phyloP scores from a whole-genome alignment of 2,329 filamentous ascomycete genomes.

The Rugonectria rugulosa region DNA sequence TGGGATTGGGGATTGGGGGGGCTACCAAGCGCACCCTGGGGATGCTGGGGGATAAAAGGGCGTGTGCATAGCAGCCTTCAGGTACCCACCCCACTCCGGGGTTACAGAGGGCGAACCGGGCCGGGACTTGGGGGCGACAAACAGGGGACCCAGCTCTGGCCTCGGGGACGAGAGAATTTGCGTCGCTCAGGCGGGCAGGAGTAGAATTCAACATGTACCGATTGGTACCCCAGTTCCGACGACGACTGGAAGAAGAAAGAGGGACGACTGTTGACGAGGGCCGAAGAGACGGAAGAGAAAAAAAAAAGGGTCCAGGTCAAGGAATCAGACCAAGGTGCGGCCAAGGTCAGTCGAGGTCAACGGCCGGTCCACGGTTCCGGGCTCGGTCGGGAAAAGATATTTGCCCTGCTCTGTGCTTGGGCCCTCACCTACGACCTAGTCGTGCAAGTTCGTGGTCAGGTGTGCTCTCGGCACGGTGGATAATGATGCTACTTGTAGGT shows the following conservation, averaged over 20 bases:
- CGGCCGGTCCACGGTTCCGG: constrained; percentile 30
- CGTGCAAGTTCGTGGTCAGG: constrained; percentile 13
- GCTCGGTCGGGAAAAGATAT: constrained; percentile 24
- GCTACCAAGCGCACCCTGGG: too few species aligned
- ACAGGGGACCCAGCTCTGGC: background rate
- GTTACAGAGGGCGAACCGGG: constrained; percentile 16
- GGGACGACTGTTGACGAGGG: too few species aligned
- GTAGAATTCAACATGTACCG: too few species aligned
- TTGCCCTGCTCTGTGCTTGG: background rate
- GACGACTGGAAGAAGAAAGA: too few species aligned
- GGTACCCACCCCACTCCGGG: constrained; percentile 11
- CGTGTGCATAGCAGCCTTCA: background rate
- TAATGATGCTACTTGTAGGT: background rate
- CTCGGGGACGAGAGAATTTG: background rate
- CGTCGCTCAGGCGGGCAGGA: constrained; percentile 18
- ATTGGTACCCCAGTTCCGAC: too few species aligned
- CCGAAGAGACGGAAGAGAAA: constrained; percentile 3
- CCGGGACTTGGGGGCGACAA: constrained; percentile 21
- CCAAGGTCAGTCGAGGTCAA: constrained; percentile 38
- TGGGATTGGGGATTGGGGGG: background rate
- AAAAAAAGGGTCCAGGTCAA: constrained; percentile 26
- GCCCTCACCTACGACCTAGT: constrained; percentile 10
- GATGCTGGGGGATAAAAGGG: background rate
- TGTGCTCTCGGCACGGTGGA: constrained; percentile 11
- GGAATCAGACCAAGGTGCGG: constrained; percentile 30